phyloP scores from a whole-genome alignment of 305 asterid species.

The Fraxinus floribunda region DNA sequence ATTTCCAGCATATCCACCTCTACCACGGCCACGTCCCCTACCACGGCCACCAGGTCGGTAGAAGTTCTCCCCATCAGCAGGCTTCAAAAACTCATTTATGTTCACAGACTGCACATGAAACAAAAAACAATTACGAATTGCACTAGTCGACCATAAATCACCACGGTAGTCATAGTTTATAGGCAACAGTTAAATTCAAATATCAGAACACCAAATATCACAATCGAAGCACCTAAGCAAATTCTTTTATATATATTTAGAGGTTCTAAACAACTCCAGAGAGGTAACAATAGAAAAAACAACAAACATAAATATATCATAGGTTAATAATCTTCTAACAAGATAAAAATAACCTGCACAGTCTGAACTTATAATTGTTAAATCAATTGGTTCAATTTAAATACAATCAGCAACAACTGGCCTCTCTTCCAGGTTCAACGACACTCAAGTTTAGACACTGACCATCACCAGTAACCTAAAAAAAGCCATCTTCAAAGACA shows the following conservation, averaged over 20 bases:
- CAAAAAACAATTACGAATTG: neutral
- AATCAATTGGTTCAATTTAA: neutral
- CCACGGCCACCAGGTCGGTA: constrained; percentile 55
- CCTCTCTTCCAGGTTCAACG: neutral
- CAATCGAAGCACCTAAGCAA: neutral
- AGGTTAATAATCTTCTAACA: neutral
- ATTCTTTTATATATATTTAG: neutral
- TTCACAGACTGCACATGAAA: constrained; percentile 45
- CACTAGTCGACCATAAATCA: neutral
- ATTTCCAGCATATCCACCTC: constrained; percentile 45
- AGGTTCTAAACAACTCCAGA: neutral
- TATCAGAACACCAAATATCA: neutral
- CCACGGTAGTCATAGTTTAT: neutral
- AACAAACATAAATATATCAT: neutral
- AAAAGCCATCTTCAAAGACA: neutral
- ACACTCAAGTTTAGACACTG: neutral
- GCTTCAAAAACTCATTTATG: constrained; percentile 70
- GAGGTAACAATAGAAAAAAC: neutral
- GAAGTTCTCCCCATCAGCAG: constrained; percentile 55
- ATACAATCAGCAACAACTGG: neutral
- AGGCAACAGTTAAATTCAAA: neutral
- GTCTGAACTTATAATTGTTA: neutral
- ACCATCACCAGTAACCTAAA: neutral
- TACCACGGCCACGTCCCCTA: constrained; percentile 57
- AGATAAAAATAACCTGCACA: neutral